phyloP scores from a whole-genome alignment of 176 grass and related monocot species.

The Oryza punctata region DNA sequence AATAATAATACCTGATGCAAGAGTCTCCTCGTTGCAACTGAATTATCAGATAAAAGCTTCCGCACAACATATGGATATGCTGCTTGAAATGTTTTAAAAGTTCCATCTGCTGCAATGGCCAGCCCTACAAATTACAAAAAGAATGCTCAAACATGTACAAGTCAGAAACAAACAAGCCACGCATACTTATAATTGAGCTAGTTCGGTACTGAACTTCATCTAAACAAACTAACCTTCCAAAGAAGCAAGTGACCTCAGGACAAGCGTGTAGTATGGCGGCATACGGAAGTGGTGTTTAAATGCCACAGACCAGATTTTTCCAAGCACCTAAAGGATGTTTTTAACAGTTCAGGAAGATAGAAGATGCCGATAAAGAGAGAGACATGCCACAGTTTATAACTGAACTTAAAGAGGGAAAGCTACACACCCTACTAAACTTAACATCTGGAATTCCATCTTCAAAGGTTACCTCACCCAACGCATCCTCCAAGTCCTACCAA shows the following conservation, averaged over 20 bases:
- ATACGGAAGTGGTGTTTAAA: conserved; percentile 92
- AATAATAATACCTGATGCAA: conserved; percentile 56
- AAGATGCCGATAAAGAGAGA: not conserved
- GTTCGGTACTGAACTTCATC: conserved; percentile 21
- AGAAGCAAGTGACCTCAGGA: conserved; percentile 91
- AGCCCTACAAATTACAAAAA: conserved; percentile 52
- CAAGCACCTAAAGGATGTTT: conserved; percentile 80
- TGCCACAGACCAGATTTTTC: conserved; percentile 85
- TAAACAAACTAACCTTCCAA: conserved; percentile 70
- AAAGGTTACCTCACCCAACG: conserved; percentile 79
- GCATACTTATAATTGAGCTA: not conserved
- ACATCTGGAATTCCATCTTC: conserved; percentile 87
- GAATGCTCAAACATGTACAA: not conserved
- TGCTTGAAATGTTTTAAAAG: conserved; percentile 82
- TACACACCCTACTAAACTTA: conserved; percentile 85
- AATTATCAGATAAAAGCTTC: conserved; percentile 76
- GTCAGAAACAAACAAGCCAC: conserved; percentile 1
- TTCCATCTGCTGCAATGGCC: conserved; percentile 54
- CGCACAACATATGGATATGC: conserved; percentile 72
- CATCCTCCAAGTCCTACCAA: conserved; percentile 85
- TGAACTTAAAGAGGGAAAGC: conserved; percentile 30
- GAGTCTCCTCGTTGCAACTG: conserved; percentile 63
- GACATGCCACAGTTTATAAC: not conserved
- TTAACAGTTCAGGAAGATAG: conserved; percentile 26
- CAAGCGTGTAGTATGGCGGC: conserved; percentile 88